These are phyloP conservation scores for Rusavskia elegans DNA, from an alignment of 495 filamentous ascomycete genomes.

Conservation along the genomic window DNA sequence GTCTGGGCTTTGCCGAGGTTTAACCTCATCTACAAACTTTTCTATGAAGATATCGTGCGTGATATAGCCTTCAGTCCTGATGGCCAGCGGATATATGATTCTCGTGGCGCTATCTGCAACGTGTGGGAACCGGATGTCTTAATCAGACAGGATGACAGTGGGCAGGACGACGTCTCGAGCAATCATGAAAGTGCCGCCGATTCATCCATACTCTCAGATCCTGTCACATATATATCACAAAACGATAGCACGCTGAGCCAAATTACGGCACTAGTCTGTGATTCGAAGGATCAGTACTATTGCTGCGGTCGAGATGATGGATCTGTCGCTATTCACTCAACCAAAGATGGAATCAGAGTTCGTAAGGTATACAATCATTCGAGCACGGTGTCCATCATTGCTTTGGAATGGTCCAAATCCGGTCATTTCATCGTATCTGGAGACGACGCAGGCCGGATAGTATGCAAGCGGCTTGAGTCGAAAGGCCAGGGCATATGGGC, in stretches of 20 bases:
- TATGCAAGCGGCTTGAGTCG: background rate
- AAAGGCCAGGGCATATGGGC: background rate
- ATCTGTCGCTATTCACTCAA: background rate
- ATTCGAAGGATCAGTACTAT: no score
- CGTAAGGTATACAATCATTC: background rate
- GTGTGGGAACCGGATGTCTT: background rate
- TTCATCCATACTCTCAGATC: no score
- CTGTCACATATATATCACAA: no score
- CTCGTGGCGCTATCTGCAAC: background rate
- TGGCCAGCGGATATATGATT: background rate
- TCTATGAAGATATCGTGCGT: no score
- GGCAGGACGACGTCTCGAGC: background rate
- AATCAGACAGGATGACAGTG: background rate
- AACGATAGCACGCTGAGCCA: no score
- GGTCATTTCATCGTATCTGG: background rate
- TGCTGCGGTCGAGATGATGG: background rate
- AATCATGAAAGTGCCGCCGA: no score
- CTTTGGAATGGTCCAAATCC: background rate
- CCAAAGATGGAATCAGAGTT: no score
- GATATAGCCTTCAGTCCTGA: no score
- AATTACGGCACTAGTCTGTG: no score
- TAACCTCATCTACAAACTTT: no score
- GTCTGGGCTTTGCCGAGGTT: no score
- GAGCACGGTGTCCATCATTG: background rate
- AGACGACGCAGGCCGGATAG: background rate